Evolutionary conservation across 805 yeast species (phyloP), one percentile per base, ranked within the genome.

Genomic region (Metahyphopichia silvanorum): DNA sequence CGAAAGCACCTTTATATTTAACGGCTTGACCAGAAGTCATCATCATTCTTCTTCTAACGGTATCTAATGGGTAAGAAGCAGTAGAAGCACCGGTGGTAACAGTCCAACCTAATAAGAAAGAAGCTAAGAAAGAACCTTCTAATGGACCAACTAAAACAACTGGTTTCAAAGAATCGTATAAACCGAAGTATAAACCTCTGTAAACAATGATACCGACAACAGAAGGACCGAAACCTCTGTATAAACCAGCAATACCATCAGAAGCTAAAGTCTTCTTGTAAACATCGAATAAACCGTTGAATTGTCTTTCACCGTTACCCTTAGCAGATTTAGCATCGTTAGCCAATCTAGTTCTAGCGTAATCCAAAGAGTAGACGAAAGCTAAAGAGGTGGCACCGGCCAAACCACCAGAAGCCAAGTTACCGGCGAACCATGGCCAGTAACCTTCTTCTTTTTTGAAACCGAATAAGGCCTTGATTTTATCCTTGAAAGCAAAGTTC

Each of bases 11-110:
- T 64, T 80, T 74, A 78, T 88, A 88, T 77, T 89, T 88, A 60
- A 88, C 95, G 62, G 95, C 95, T 77, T 87, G 95, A 73, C 97
- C 97, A 55, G 97, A 89, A 57, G 97, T 88, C 97, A 88, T 88
- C 97, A 88, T 88, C 97, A 88, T 88, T 85, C 97, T 87, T 86
- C 97, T 87, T 84, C 97, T 89, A 66, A 88, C 88, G 64, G 97
- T 88, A 76, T 88, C 97, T 73, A 89, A 85, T 80, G 97, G 97
- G 84, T 88, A 88, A 66, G 96, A 87, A 67, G 95, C 95, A 52
- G 96, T 87, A 57, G 96, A 89, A 62, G 97, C 96, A 82, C 88
- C 95, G 52, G 96, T 88, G 71, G 97, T 88, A 62, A 88, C 96
- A 70, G 79, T 77, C 97, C 97, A 88, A 74, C 97, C 97, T 68